A percentile compares a stretch with the other conserved stretches of the same genome.
Conservation (phyloP, 208 protist species). For the Trypanosoma vivax region DNA sequence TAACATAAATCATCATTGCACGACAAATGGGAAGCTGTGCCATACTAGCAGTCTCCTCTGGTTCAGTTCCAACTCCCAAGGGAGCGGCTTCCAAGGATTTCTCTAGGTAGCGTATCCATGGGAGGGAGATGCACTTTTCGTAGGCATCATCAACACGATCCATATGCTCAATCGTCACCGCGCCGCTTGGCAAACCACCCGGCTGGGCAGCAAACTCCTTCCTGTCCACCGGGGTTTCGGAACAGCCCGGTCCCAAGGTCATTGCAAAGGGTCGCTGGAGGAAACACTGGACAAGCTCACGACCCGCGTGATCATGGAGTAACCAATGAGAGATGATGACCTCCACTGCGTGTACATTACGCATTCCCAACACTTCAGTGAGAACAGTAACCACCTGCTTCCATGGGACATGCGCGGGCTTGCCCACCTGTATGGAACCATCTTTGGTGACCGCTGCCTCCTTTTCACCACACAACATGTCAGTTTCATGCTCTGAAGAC, state of each 20-base stretch:
- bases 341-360: constrained; percentile 24
- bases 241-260: too few relatives aligned
- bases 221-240: too few relatives aligned
- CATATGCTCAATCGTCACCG: constrained; percentile 51
- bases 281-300: constrained; percentile 73
- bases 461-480: background rate
- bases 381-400: constrained; percentile 52
- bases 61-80: background rate
- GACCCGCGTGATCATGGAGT: constrained; percentile 52
- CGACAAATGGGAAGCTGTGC: constrained; percentile 1
- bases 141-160: constrained; percentile 49
- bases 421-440: background rate
- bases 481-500: background rate
- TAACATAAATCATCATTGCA: constrained; percentile 8
- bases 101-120: constrained; percentile 60
- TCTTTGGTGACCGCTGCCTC: background rate
- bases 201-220: too few relatives aligned
- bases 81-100: constrained; percentile 7
- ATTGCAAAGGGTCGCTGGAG: constrained; percentile 56
- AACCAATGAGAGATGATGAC: constrained; percentile 65
- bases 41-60: background rate
- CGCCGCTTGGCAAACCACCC: too few relatives aligned
- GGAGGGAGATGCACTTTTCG: constrained; percentile 35
- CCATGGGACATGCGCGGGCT: constrained; percentile 44
- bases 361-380: constrained; percentile 29